Percentiles rank a stretch among this genome's conserved stretches.
Conservation (phyloP, 1,284 basidiomycete genomes). For the Amylostereum chailletii region DNA sequence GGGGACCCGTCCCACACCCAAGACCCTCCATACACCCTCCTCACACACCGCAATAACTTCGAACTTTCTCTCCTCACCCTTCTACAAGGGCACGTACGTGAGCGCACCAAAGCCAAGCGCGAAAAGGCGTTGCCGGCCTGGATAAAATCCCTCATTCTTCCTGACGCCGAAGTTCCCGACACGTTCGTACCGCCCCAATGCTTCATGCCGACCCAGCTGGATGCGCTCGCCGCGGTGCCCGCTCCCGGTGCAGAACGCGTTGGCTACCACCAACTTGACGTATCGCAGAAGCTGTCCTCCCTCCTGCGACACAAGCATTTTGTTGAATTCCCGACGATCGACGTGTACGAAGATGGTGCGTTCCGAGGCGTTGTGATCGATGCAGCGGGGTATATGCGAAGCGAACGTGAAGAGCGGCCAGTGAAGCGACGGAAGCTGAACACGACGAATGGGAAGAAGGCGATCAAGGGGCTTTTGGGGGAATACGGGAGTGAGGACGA, state of each 20-base stretch:
- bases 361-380: slow-evolving; percentile 55
- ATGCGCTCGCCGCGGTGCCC: slow-evolving; percentile 22
- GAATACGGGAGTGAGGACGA: slow-evolving; percentile 58
- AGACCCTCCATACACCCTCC: slow-evolving; percentile 34
- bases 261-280: slow-evolving; percentile 53
- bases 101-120: slow-evolving; percentile 30
- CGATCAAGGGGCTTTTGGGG: slow-evolving; percentile 50
- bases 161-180: slow-evolving; percentile 45
- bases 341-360: slow-evolving; percentile 52
- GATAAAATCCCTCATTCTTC: slow-evolving; percentile 41
- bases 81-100: slow-evolving; percentile 35
- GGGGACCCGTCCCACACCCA: slow-evolving; percentile 27
- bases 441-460: slow-evolving; percentile 38
- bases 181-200: slow-evolving; percentile 48
- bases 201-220: slow-evolving; percentile 42
- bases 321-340: slow-evolving; percentile 75
- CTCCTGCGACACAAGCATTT: slow-evolving; percentile 56
- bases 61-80: slow-evolving; percentile 40
- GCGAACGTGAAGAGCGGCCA: slow-evolving; percentile 23
- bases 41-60: slow-evolving; percentile 56
- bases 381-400: slow-evolving; percentile 32
- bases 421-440: slow-evolving; percentile 48
- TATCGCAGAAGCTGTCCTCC: slow-evolving; percentile 33
- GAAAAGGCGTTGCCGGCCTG: slow-evolving; percentile 36
- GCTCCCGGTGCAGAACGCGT: slow-evolving; percentile 4